Percentiles rank a stretch among this genome's conserved stretches.
phyloP scores from a whole-genome alignment of 176 grass and related monocot genomes.

The Oryza rufipogon region DNA sequence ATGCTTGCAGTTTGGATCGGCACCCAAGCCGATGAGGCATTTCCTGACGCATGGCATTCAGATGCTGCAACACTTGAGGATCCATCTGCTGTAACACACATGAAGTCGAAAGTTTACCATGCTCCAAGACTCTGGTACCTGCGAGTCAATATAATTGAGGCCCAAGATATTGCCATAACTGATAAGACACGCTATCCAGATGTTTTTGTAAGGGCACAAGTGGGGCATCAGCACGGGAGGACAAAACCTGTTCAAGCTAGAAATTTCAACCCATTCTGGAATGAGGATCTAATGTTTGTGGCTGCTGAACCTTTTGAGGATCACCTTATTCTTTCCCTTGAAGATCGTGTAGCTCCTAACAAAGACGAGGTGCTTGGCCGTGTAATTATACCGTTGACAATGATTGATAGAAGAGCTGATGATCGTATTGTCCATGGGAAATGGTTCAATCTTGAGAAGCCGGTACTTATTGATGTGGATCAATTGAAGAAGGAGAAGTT shows the following conservation, averaged over 20 bases:
- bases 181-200: constrained; percentile 87
- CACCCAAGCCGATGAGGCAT: constrained; percentile 95
- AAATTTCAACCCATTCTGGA: constrained; percentile 89
- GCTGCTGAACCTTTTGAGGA: constrained; percentile 95
- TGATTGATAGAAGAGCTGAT: constrained; percentile 73
- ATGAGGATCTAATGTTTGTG: constrained; percentile 97
- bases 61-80: constrained; percentile 63
- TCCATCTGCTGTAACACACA: constrained; percentile 66
- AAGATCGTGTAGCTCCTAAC: constrained; percentile 83
- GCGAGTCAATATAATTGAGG: constrained; percentile 87
- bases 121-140: constrained; percentile 97
- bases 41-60: constrained; percentile 94
- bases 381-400: constrained; percentile 71
- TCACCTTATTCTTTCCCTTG: constrained; percentile 86
- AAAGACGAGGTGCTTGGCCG: constrained; percentile 91
- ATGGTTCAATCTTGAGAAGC: constrained; percentile 95
- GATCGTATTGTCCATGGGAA: constrained; percentile 84
- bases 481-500: constrained; percentile 92
- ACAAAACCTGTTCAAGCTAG: constrained; percentile 77
- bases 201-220: constrained; percentile 78
- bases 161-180: constrained; percentile 84
- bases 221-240: constrained; percentile 74
- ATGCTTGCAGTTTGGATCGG: constrained; percentile 99
- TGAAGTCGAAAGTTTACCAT: constrained; percentile 96
- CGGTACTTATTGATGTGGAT: constrained; percentile 75